Percentiles rank a stretch among this genome's conserved stretches.
Conservation (phyloP, 2,329 filamentous ascomycete genomes). For the Fusarium albidum region DNA sequence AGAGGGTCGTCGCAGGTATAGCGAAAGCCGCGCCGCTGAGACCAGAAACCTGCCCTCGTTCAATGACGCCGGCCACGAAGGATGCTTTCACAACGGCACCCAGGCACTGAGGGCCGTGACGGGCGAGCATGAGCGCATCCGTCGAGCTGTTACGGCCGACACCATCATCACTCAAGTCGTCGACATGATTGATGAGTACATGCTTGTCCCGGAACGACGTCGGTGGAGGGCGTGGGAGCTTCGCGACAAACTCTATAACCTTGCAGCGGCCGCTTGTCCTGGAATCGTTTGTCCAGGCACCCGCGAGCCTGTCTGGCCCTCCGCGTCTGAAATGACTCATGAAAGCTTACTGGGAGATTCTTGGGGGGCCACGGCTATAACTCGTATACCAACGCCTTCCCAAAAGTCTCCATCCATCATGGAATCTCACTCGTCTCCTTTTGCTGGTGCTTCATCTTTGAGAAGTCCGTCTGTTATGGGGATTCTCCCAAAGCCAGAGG, state of each 20-base stretch:
- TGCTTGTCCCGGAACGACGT: neutral
- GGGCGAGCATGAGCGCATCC: neutral
- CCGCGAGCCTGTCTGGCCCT: too few species aligned
- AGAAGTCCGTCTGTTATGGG: neutral
- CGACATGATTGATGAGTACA: neutral
- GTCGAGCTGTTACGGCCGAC: neutral
- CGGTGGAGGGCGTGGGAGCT: neutral
- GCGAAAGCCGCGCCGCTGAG: neutral
- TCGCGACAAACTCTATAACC: neutral
- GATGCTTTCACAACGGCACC: constrained; percentile 8
- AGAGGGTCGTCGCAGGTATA: neutral
- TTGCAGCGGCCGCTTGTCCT: neutral
- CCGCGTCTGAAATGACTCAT: too few species aligned
- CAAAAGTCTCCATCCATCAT: neutral
- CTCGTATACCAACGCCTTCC: neutral
- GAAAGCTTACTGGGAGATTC: neutral
- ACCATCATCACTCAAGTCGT: neutral
- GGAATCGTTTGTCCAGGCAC: too few species aligned
- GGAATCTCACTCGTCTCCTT: neutral
- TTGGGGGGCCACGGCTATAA: neutral
- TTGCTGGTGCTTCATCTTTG: neutral
- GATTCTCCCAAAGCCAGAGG: too few species aligned
- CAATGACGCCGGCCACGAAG: neutral
- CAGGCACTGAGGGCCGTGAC: neutral
- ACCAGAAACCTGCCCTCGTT: neutral